phyloP scores from a whole-genome alignment of 495 filamentous ascomycete genomes.

The Penicillium macrosclerotiorum region DNA sequence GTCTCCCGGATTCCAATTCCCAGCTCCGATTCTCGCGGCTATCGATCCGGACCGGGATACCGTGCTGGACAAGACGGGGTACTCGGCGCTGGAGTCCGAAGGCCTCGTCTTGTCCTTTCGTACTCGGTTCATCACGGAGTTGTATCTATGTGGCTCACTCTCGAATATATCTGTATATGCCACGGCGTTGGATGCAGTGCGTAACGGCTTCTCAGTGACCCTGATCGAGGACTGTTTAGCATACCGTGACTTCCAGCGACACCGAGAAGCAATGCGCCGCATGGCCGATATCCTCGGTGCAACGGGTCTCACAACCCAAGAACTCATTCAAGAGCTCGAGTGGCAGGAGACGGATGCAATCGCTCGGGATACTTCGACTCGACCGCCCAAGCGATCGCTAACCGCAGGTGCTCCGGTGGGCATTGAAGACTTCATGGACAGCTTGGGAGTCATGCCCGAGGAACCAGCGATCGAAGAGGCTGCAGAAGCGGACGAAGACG shows the following conservation, averaged over 20 bases:
- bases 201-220: conserved; percentile 80
- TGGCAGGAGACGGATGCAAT: conserved; percentile 45
- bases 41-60: conserved; percentile 60
- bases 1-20: conserved; percentile 66
- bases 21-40: conserved; percentile 53
- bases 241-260: conserved; percentile 68
- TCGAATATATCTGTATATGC: conserved; percentile 90
- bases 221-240: conserved; percentile 89
- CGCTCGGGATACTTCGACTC: conserved; percentile 21
- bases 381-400: conserved; percentile 14
- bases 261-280: conserved; percentile 71
- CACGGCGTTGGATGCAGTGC: conserved; percentile 86
- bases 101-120: conserved; percentile 69
- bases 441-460: conserved; percentile 27
- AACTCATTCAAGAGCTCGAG: conserved; percentile 56
- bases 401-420: conserved; percentile 20
- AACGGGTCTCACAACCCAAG: conserved; percentile 55
- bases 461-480: conserved; percentile 13
- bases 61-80: conserved; percentile 74
- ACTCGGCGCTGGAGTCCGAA: conserved; percentile 82
- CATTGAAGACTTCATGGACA: conserved; percentile 40
- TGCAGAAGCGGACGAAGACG: conserved; percentile 20
- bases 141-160: conserved; percentile 89
- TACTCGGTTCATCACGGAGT: conserved; percentile 76
- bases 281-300: conserved; percentile 77